Conservation (phyloP, 108 stramenopile genomes). For the Fistulifera solaris region DNA sequence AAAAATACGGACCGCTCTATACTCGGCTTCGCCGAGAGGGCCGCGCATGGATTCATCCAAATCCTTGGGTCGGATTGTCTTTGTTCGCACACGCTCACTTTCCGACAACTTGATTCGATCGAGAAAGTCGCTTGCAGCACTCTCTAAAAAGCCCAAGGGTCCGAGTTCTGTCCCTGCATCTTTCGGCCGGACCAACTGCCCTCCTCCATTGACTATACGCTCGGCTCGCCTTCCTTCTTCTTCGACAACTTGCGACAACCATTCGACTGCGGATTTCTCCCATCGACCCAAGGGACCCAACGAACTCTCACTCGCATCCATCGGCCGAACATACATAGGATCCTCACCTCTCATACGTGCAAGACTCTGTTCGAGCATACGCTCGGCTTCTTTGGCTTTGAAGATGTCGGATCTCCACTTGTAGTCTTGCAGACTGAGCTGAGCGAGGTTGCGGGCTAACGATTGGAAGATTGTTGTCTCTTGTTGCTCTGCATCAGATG, state of each 20-base stretch:
- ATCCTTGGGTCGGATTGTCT: constrained; percentile 63
- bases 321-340: constrained; percentile 67
- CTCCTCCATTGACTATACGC: constrained; percentile 54
- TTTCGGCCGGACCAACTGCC: constrained; percentile 62
- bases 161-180: constrained; percentile 36
- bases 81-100: constrained; percentile 37
- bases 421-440: constrained; percentile 67
- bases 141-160: constrained; percentile 63
- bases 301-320: constrained; percentile 68
- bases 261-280: constrained; percentile 57
- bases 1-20: constrained; percentile 38
- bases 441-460: constrained; percentile 32
- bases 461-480: too few relatives aligned
- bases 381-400: constrained; percentile 72
- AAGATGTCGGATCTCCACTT: constrained; percentile 66
- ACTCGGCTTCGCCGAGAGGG: constrained; percentile 66
- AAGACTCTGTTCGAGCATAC: constrained; percentile 60
- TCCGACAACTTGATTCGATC: constrained; percentile 48
- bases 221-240: constrained; percentile 74
- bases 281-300: constrained; percentile 70
- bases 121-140: constrained; percentile 46
- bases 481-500: too few relatives aligned
- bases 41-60: constrained; percentile 49
- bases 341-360: constrained; percentile 76
- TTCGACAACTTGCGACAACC: constrained; percentile 66